Evolutionary conservation across 2,329 filamentous ascomycete species (phyloP).

Genomic region (Calonectria pseudoturangicola): DNA sequence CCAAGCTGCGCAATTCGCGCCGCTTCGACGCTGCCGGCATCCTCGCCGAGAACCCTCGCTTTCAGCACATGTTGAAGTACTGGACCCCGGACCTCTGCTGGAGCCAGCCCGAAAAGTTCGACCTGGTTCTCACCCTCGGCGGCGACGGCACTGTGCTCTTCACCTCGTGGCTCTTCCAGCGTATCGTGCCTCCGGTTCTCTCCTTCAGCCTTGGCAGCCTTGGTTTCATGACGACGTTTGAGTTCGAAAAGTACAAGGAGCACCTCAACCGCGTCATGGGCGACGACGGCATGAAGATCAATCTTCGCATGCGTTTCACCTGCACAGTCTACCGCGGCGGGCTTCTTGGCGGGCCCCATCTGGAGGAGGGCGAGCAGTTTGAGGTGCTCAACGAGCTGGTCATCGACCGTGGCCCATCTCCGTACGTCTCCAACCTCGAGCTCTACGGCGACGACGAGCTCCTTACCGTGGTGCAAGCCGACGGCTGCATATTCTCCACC

Average conservation of each 20-base stretch:
- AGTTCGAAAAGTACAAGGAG: conserved; percentile 90
- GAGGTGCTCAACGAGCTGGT: conserved; percentile 99
- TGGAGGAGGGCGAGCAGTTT: conserved; percentile 94
- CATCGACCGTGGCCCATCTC: conserved; percentile 96
- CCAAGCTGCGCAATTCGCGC: conserved; percentile 90
- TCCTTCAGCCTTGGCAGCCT: conserved; percentile 90
- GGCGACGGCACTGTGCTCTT: conserved; percentile 92
- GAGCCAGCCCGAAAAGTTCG: conserved; percentile 94
- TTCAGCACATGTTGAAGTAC: conserved; percentile 90
- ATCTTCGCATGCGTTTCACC: conserved; percentile 98
- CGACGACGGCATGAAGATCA: conserved; percentile 96
- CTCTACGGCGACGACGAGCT: conserved; percentile 96
- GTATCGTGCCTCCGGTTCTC: conserved; percentile 88
- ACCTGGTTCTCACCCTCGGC: conserved; percentile 91
- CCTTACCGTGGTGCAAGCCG: conserved; percentile 95
- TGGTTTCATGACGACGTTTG: conserved; percentile 91
- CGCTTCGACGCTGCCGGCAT: conserved; percentile 88
- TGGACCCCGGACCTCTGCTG: conserved; percentile 98
- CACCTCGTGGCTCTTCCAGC: conserved; percentile 94
- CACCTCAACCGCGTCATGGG: conserved; percentile 94
- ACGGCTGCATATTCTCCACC: conserved; percentile 98
- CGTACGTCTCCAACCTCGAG: conserved; percentile 97
- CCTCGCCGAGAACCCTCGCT: conserved; percentile 83
- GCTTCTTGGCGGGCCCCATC: conserved; percentile 72
- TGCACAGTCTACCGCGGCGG: conserved; percentile 93